phyloP scores from a whole-genome alignment of 306 rosid genomes.

The Sicyos baderoa region DNA sequence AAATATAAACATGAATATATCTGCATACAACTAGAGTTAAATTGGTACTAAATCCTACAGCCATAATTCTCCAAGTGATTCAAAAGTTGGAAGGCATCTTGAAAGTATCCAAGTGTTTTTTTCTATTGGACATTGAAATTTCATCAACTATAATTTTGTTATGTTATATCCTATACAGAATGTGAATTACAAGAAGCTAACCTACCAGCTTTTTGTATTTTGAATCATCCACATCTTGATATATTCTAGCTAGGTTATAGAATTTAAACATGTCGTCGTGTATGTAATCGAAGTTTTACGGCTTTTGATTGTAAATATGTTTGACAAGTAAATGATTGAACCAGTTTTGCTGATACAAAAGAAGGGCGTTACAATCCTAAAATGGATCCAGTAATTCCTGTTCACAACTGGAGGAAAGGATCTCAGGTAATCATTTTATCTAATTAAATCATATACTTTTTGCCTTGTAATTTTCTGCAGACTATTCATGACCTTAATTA shows the following conservation, averaged over 20 bases:
- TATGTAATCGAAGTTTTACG: not conserved
- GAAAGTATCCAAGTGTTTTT: not conserved
- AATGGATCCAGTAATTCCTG: constrained; percentile 84
- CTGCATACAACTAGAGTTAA: not conserved
- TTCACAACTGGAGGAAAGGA: constrained; percentile 90
- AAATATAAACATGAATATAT: not conserved
- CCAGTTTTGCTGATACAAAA: constrained; percentile 93
- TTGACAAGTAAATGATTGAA: constrained; percentile 20
- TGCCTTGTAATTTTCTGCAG: constrained; percentile 4
- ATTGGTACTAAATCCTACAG: not conserved
- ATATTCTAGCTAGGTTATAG: not conserved
- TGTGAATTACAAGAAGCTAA: not conserved
- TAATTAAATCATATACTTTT: not conserved
- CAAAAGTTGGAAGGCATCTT: not conserved
- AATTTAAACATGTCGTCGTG: not conserved
- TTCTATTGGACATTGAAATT: not conserved
- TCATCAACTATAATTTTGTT: not conserved
- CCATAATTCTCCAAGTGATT: not conserved
- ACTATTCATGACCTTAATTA: constrained; percentile 17
- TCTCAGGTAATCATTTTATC: constrained; percentile 59
- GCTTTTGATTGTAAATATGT: not conserved
- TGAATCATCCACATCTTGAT: not conserved
- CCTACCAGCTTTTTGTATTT: not conserved
- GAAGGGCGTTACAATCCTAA: constrained; percentile 93
- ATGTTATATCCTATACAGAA: not conserved